A percentile compares a stretch with the other conserved stretches of the same genome.
Conservation (phyloP, 2,329 filamentous ascomycete genomes). For the Fusarium tuaranense region DNA sequence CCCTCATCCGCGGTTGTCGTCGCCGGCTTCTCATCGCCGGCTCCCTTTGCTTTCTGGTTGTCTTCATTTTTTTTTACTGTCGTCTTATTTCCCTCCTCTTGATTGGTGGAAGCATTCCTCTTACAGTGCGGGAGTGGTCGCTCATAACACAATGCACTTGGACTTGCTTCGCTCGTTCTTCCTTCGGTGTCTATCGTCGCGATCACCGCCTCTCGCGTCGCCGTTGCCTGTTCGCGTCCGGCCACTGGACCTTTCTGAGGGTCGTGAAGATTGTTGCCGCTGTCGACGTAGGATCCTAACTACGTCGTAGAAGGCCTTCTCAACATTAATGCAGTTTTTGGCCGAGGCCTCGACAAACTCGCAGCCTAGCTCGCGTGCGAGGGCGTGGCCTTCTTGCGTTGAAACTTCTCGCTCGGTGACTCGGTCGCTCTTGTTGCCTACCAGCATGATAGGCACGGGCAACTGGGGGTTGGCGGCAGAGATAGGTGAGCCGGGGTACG, state of each 20-base stretch:
- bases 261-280: constrained; percentile 68
- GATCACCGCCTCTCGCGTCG: constrained; percentile 49
- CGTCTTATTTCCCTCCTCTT: constrained; percentile 35
- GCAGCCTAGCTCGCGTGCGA: constrained; percentile 92
- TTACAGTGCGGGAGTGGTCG: constrained; percentile 7
- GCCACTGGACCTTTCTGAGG: constrained; percentile 49
- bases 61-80: constrained; percentile 19
- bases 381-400: constrained; percentile 91
- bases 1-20: constrained; percentile 37
- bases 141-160: constrained; percentile 57
- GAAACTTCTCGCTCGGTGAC: constrained; percentile 97
- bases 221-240: constrained; percentile 55
- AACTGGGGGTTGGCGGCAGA: constrained; percentile 68
- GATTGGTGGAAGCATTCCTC: constrained; percentile 6
- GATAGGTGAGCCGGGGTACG: constrained; percentile 81
- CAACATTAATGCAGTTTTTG: constrained; percentile 98
- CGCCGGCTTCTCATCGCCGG: constrained; percentile 30
- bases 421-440: constrained; percentile 98
- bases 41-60: constrained; percentile 5
- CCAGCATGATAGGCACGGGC: constrained; percentile 94
- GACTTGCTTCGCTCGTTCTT: constrained; percentile 52
- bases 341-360: constrained; percentile 97
- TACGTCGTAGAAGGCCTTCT: constrained; percentile 98
- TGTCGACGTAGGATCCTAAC: constrained; percentile 90
- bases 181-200: constrained; percentile 50